Percentiles rank a stretch among this genome's conserved stretches.
phyloP scores from a whole-genome alignment of 495 filamentous ascomycete species.

The Oidiodendron maius region DNA sequence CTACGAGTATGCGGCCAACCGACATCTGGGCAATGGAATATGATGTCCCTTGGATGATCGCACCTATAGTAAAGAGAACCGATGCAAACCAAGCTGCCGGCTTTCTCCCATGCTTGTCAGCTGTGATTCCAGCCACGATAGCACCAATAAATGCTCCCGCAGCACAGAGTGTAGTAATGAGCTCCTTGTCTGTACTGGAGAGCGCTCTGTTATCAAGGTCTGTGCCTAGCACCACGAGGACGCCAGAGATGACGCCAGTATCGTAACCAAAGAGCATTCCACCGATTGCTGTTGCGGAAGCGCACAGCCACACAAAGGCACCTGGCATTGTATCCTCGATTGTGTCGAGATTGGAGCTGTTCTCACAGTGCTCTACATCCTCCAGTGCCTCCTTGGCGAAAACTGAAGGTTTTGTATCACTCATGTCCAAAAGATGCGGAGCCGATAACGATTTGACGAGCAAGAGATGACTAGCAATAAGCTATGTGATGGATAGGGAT shows the following conservation, averaged over 20 bases:
- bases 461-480: no score
- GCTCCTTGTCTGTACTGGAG: slow-evolving; percentile 31
- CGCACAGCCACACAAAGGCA: slow-evolving; percentile 31
- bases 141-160: slow-evolving; percentile 44
- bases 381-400: no score
- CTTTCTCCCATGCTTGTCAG: slow-evolving; percentile 42
- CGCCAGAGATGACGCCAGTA: slow-evolving; percentile 40
- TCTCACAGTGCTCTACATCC: not conserved
- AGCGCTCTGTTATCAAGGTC: not conserved
- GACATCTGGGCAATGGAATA: slow-evolving; percentile 40
- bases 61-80: slow-evolving; percentile 38
- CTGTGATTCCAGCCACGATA: slow-evolving; percentile 40
- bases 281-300: slow-evolving; percentile 28
- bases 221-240: not conserved
- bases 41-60: slow-evolving; percentile 36
- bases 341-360: slow-evolving; percentile 11
- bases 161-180: slow-evolving; percentile 40
- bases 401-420: no score
- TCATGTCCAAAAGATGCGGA: no score
- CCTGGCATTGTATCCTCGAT: slow-evolving; percentile 25
- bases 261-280: slow-evolving; percentile 39
- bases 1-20: not conserved
- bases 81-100: slow-evolving; percentile 38
- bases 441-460: no score
- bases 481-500: no score